Evolutionary conservation across 208 protist genomes (phyloP), one percentile per base, ranked within the genome.

Genomic region (Phytomonas sp.): DNA sequence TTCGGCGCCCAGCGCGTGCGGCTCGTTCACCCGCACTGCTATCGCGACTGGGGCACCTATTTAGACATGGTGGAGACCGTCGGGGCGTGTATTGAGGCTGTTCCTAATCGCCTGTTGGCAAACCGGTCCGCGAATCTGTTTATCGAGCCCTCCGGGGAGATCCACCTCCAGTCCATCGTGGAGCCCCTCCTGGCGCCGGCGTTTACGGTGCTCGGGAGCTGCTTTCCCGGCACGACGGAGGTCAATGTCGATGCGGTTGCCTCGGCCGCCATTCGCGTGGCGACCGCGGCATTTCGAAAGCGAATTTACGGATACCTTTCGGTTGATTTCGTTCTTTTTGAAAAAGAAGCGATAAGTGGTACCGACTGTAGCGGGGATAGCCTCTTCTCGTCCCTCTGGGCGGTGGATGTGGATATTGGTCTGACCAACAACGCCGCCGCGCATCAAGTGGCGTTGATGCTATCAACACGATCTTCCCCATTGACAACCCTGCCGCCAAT

Each of bases 261-360:
- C 1, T 89, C 86, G 29, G 94, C 91, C 8, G 79, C 89, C 3
- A 32, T 96, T 11, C 87, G 75, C 34, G 78, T 96, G 0, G 91
- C 71, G 11, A 76, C 78, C 23, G 90, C 87, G 0, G 88, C 89
- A 8, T 91, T 83, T 71, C 81, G 84, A 34, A 92, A 89, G 67
- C 77, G 87, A 37, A 84, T 97, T 42, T 89, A 94, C 32, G 94
- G 94, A 6, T 95, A 96, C 77, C 29, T 96, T 7, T 93, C 90
- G 3, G 83, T 97, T 0, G 93, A 97, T 77, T 95, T 89, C 80
- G 74, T 94, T 14, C 61, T 94, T 5, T 80, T 82, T 64, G 72
- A 68, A 36, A 40, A 49, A 30, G 34, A 63, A 60, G 4, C 36
- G 16, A 26, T 8, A 76, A 69, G 30, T 26, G 67, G 6, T n/a